A percentile compares a stretch with the other conserved stretches of the same genome.
Evolutionary conservation across 208 protist species (phyloP).

Genomic region (Paratrypanosoma confusum): DNA sequence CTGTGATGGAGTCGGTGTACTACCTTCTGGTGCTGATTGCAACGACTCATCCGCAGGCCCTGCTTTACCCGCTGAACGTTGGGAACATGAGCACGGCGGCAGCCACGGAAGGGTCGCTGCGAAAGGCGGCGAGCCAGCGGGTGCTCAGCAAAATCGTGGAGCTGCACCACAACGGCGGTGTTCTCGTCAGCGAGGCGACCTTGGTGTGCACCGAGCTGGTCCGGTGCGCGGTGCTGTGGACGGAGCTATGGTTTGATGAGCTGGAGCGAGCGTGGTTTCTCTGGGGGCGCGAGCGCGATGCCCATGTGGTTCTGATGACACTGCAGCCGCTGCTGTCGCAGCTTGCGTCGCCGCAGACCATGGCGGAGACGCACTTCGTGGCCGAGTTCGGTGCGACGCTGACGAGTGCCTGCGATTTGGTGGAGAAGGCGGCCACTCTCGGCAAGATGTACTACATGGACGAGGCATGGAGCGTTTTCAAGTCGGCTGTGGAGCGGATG

Average conservation of each 20-base stretch:
- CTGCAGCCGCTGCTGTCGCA: conserved; percentile 93
- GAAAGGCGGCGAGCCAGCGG: conserved; percentile 51
- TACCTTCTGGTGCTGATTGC: conserved; percentile 91
- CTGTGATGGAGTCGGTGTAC: conserved; percentile 89
- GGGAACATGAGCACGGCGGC: conserved; percentile 62
- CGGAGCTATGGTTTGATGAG: conserved; percentile 91
- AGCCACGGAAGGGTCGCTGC: conserved; percentile 43
- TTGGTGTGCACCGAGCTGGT: conserved; percentile 97
- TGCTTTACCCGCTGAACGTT: conserved; percentile 99
- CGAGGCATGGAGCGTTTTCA: conserved; percentile 95
- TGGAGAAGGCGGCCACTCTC: conserved; percentile 62
- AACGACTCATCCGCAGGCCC: conserved; percentile 96
- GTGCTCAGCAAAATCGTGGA: conserved; percentile 66
- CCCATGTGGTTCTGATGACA: conserved; percentile 84
- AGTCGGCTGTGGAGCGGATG: conserved; percentile 92
- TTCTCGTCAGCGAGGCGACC: conserved; percentile 91
- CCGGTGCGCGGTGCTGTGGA: conserved; percentile 97
- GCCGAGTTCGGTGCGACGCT: conserved; percentile 66
- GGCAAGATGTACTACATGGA: conserved; percentile 86
- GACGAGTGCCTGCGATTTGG: conserved; percentile 51
- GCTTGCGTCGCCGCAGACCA: conserved; percentile 86
- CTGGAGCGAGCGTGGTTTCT: conserved; percentile 93
- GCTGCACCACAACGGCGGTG: conserved; percentile 71
- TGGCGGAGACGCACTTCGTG: conserved; percentile 93
- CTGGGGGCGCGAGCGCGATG: conserved; percentile 94